Base-by-base conservation (phyloP, 148 eudicot genomes). In the Fagopyrum tataricum region DNA sequence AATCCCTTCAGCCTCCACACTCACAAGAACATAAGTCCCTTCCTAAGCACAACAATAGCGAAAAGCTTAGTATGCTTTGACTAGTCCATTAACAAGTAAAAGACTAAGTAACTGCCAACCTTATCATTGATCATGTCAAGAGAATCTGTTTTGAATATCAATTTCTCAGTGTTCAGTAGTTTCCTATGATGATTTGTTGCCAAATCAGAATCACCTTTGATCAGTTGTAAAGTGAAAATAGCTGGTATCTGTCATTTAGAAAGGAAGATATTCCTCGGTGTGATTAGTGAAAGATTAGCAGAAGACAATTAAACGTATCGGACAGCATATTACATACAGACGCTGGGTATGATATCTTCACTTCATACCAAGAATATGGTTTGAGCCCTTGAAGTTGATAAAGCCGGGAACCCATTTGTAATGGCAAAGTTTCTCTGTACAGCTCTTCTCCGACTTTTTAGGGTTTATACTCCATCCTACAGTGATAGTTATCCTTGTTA, bases 331-430 rank as follows among this genome's bases (percentile, higher is more conserved):
- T 13, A 87, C 98, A 78, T 90, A 90, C 98, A 82, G 97, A 89
- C 81, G 98, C 92, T 64, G 95, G 98, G 77, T 93, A 93, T 78
- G 98, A 93, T 86, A 93, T 93, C 92, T 93, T 93, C 86, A 93
- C 98, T 93, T 93, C 95, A 73, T 93, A 93, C 89, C 97, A 82
- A 76, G 75, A 82, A 58, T 78, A 49, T 70, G 92, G 81, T 82
- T 84, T 87, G 31, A 91, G 82, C 78, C 90, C 98, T 75, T 77
- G 82, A 74, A 93, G 82, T 66, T 81, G 76, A 75, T 93, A 91
- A 74, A 81, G 77, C 47, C 92, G 76, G 44, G 89, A 85, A 44
- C 98, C 98, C 81, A 77, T 81, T 55, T 73, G 85, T 31, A 93
- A 76, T 20, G 91, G 89, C 70, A 91, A 71, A 61, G 85, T 84